Conservation (phyloP, 139 green algal species). For the Closterium sp. region DNA sequence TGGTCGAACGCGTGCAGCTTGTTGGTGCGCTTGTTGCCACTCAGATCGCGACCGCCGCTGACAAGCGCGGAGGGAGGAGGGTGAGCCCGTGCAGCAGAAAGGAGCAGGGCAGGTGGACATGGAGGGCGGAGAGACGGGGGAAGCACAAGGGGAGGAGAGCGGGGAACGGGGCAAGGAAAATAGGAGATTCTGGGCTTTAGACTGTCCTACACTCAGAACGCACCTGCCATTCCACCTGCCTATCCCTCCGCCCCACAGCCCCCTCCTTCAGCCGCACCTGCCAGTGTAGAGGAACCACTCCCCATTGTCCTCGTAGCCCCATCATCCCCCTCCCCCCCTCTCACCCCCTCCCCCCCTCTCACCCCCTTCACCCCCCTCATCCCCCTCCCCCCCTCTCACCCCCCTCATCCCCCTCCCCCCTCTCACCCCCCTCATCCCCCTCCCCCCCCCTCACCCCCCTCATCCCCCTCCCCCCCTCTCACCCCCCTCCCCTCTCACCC, state of each 20-base stretch:
- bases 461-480: not conserved
- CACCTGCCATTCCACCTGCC: too few species aligned
- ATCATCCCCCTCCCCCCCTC: too few species aligned
- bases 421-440: not conserved
- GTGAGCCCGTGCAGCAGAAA: not conserved
- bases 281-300: conserved; percentile 95
- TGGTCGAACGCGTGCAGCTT: conserved; percentile 86
- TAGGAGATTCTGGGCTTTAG: too few species aligned
- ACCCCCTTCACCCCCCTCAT: too few species aligned
- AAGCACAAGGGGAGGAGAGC: not conserved
- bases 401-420: not conserved
- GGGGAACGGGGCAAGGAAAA: not conserved
- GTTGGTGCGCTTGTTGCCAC: conserved; percentile 94
- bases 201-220: too few species aligned
- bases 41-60: conserved; percentile 84
- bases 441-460: not conserved
- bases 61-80: not conserved
- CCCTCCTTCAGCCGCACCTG: conserved; percentile 31
- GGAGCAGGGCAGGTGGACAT: not conserved
- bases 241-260: too few species aligned
- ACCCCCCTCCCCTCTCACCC: not conserved
- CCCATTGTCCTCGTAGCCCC: conserved; percentile 86
- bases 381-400: too few species aligned
- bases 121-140: not conserved
- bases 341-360: too few species aligned